A percentile compares a stretch with the other conserved stretches of the same genome.
Evolutionary conservation across 2,329 filamentous ascomycete genomes (phyloP).

Genomic region (Stachybotrys echinatus): DNA sequence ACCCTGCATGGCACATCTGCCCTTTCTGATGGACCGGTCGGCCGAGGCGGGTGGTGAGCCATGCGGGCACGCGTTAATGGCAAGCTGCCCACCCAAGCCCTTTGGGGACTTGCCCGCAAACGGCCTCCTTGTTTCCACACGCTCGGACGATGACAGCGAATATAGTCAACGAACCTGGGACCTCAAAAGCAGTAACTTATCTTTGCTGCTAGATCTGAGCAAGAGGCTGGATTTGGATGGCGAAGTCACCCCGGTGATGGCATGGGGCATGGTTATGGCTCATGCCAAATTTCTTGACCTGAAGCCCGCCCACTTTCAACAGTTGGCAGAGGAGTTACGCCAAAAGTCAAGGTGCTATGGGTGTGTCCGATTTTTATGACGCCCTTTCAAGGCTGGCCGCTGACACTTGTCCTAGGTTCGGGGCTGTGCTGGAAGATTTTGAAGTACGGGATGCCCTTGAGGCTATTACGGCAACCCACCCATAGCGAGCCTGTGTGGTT

Average conservation of each 20-base stretch:
- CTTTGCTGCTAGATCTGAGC: conserved; percentile 80
- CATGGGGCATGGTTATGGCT: conserved; percentile 75
- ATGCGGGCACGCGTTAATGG: conserved; percentile 91
- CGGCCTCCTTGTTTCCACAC: conserved; percentile 48
- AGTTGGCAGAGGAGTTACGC: conserved; percentile 67
- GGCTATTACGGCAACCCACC: conserved; percentile 37
- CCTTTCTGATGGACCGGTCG: conserved; percentile 63
- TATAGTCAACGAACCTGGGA: conserved; percentile 71
- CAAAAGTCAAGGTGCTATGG: conserved; percentile 90
- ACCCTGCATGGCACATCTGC: conserved; percentile 88
- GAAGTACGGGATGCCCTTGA: conserved; percentile 75
- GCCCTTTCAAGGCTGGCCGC: conserved; percentile 1
- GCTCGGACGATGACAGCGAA: conserved; percentile 21
- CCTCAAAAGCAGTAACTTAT: conserved; percentile 68
- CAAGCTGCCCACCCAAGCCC: conserved; percentile 73
- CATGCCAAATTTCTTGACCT: conserved; percentile 66
- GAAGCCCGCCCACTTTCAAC: conserved; percentile 61
- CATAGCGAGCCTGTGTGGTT: conserved; percentile 3
- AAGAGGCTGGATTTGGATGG: conserved; percentile 77
- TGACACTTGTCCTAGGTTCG: conserved; percentile 39
- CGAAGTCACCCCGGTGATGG: conserved; percentile 93
- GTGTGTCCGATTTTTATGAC: conserved; percentile 43
- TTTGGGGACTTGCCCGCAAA: conserved; percentile 41
- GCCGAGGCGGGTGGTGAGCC: conserved; percentile 58
- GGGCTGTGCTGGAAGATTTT: conserved; percentile 60